Conservation (phyloP, 1,284 basidiomycete genomes). For the Apiotrichum sp. region DNA sequence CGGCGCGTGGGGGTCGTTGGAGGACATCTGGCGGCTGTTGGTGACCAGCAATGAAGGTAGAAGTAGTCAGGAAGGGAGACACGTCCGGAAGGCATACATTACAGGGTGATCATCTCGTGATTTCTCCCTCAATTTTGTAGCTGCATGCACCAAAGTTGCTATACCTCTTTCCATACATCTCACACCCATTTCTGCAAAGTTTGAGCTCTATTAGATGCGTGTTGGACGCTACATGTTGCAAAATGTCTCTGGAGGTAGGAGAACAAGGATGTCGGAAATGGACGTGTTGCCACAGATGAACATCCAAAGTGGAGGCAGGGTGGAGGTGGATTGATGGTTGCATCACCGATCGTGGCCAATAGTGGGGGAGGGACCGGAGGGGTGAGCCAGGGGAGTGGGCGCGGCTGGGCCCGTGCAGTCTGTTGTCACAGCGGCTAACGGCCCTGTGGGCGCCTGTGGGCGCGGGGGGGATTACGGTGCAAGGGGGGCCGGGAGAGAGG, state of each 20-base stretch:
- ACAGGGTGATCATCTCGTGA: background rate
- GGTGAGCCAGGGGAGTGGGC: no score
- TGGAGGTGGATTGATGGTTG: background rate
- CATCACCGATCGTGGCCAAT: no score
- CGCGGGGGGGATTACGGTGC: no score
- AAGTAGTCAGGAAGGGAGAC: background rate
- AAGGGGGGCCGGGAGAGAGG: no score
- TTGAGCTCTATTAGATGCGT: background rate
- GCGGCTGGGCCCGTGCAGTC: no score
- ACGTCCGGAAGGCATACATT: conserved; percentile 1
- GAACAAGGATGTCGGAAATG: background rate
- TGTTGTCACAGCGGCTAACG: no score
- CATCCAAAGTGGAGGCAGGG: background rate
- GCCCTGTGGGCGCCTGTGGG: no score
- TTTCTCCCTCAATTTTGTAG: no score
- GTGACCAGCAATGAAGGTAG: background rate
- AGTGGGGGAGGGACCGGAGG: no score
- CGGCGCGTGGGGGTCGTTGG: background rate
- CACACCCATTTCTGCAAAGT: background rate
- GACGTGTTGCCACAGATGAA: background rate
- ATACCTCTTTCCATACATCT: background rate
- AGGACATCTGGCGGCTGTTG: background rate
- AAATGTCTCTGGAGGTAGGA: background rate
- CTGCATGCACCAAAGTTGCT: background rate
- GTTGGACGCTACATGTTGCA: background rate